Evolutionary conservation across 768 basidiomycete genomes (phyloP).

Genomic region (Termitomyces sp.): DNA sequence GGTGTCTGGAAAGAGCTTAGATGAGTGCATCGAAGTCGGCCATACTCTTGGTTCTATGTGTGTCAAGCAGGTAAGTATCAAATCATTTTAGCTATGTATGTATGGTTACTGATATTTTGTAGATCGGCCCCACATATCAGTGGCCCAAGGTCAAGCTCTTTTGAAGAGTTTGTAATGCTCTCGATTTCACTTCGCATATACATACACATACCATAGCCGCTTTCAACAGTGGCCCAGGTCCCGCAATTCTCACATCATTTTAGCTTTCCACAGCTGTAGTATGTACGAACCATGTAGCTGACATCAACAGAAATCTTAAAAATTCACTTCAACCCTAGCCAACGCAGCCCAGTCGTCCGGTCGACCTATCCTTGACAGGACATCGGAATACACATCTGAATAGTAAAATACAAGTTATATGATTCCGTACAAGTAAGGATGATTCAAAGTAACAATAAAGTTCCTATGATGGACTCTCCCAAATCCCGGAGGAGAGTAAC

Average conservation of each 20-base stretch:
- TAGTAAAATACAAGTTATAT: conserved; percentile 12
- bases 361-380: neutral
- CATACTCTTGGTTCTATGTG: conserved; percentile 85
- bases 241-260: conserved; percentile 3
- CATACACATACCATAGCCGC: conserved; percentile 16
- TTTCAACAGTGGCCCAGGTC: conserved; percentile 20
- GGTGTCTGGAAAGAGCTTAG: conserved; percentile 70
- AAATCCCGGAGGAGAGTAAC: conserved; percentile 4
- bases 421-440: conserved; percentile 11
- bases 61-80: conserved; percentile 60
- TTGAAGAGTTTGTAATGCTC: neutral
- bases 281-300: conserved; percentile 9
- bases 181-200: neutral
- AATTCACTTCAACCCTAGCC: neutral
- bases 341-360: neutral
- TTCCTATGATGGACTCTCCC: conserved; percentile 2
- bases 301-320: neutral
- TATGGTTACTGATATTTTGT: neutral
- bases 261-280: conserved; percentile 17
- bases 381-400: neutral
- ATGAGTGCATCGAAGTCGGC: conserved; percentile 76
- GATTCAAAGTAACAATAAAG: neutral
- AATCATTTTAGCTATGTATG: neutral
- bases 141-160: conserved; percentile 9
- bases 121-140: conserved; percentile 9